These are phyloP conservation scores for Thyridium curvatum DNA, from an alignment of 2,329 filamentous ascomycete species.

Conservation along the genomic window DNA sequence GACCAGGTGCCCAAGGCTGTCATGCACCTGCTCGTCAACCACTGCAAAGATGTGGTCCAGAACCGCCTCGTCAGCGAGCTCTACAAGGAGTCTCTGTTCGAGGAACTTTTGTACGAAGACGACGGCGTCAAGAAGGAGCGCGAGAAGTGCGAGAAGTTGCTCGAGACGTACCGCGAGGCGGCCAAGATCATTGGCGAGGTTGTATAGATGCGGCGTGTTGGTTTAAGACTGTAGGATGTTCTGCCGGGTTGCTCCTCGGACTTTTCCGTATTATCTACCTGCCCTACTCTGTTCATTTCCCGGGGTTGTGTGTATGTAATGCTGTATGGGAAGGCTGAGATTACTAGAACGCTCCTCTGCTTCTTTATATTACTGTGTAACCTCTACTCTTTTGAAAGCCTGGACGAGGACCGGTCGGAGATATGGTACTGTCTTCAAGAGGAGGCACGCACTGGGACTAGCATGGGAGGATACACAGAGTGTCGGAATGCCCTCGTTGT, in stretches of 20 bases:
- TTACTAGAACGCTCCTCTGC: too few species aligned
- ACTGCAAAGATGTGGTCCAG: conserved; percentile 96
- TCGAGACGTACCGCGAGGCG: conserved; percentile 93
- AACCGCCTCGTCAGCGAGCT: conserved; percentile 93
- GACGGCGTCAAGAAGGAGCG: conserved; percentile 75
- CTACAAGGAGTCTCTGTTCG: conserved; percentile 86
- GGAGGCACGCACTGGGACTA: too few species aligned
- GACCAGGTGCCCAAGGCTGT: conserved; percentile 98
- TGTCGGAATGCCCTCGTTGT: too few species aligned
- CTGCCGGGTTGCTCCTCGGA: too few species aligned
- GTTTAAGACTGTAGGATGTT: not conserved
- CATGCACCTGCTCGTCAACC: conserved; percentile 97
- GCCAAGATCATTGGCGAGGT: conserved; percentile 98
- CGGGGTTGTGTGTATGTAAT: not conserved
- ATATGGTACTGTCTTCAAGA: too few species aligned
- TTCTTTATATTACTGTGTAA: too few species aligned
- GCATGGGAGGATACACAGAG: too few species aligned
- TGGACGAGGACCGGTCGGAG: too few species aligned
- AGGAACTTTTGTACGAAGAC: conserved; percentile 93
- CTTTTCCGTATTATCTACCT: not conserved
- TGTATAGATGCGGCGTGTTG: conserved; percentile 43
- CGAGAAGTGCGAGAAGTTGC: conserved; percentile 95
- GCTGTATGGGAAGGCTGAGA: too few species aligned
- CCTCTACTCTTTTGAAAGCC: too few species aligned
- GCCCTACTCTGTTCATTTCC: not conserved